Evolutionary conservation across 768 basidiomycete species (phyloP), one percentile per base, ranked within the genome.

Genomic region (Calocybe cyanea): DNA sequence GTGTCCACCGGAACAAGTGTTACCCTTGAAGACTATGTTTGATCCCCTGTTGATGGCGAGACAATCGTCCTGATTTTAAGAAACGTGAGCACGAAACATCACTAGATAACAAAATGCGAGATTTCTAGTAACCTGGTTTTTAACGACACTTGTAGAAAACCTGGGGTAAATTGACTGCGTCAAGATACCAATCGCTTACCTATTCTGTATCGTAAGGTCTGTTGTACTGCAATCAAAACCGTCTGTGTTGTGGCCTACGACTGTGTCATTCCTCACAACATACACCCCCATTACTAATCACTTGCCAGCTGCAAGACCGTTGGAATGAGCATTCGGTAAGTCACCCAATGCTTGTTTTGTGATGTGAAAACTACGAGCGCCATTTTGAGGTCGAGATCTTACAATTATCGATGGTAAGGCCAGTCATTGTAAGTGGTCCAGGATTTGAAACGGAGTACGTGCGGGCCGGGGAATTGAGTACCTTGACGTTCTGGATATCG

Each of bases 1-100:
- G 39, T 87, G 84, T 2, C 85, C 83, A 20, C 70, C 69, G 2
- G 64, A 61, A 62, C 84, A 85, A 18, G 63, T 64, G 57, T 83
- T 82, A 19, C 73, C 57, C 43, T 64, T 63, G 64, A 85, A 70
- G 19, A 64, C 31, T 36, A 78, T 75, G 50, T 73, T 75, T 5
- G 63, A 48, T 3, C 70, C 71, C 42, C 57, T 63, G 48, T 71
- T 71, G 42, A 73, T 70, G 15, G 84, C 80, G 19, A 86, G 63
- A 56, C 82, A 85, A 53, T 86, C 83, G 47, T 86, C 81, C 72
- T 55, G 34, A 14, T 33, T 23, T 19, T n/a, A 8, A 9, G 10
- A 2, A 34, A 1, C 2, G 37, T 47, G 3, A 46, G 17, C 21
- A 19, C 30, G 18, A 24, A 28, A 10, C 4, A 20, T 18, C 20